These are phyloP conservation scores for Gelatoporia subvermispora DNA, from an alignment of 768 basidiomycete species.

Conservation along the genomic window DNA sequence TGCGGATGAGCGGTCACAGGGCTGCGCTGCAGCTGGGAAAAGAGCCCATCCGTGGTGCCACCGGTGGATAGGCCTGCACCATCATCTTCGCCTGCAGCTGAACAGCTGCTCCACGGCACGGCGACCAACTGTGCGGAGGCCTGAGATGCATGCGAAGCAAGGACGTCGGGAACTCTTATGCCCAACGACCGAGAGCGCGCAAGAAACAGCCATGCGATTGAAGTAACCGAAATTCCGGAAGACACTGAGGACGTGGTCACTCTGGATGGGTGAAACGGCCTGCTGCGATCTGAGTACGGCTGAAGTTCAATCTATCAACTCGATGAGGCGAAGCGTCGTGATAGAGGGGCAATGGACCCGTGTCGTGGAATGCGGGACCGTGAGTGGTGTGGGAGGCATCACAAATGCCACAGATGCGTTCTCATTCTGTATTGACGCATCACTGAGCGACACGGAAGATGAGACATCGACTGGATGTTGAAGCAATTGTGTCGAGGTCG, in stretches of 20 bases:
- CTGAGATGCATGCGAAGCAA: slow-evolving; percentile 55
- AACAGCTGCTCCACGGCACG: slow-evolving; percentile 68
- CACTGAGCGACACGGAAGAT: background rate
- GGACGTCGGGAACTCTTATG: slow-evolving; percentile 66
- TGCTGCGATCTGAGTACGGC: slow-evolving; percentile 80
- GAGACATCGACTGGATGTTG: slow-evolving; percentile 29
- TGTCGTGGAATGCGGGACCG: slow-evolving; percentile 14
- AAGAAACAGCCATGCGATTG: slow-evolving; percentile 58
- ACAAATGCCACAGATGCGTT: slow-evolving; percentile 21
- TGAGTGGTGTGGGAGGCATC: no score
- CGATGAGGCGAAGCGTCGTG: slow-evolving; percentile 83
- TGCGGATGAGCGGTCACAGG: slow-evolving; percentile 66
- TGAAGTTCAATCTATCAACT: slow-evolving; percentile 84
- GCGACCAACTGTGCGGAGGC: slow-evolving; percentile 69
- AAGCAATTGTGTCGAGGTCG: slow-evolving; percentile 77
- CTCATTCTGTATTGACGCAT: slow-evolving; percentile 21
- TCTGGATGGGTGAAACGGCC: slow-evolving; percentile 61
- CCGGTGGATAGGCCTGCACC: slow-evolving; percentile 10
- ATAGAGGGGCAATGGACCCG: slow-evolving; percentile 36
- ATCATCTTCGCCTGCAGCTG: slow-evolving; percentile 25
- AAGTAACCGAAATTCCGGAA: slow-evolving; percentile 77
- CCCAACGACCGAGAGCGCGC: slow-evolving; percentile 73
- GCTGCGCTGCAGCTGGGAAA: slow-evolving; percentile 52
- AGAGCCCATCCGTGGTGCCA: slow-evolving; percentile 63
- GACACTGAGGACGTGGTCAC: slow-evolving; percentile 68